Conservation (phyloP, 164 flowering plant species). For the Umbilicus rupestris region DNA sequence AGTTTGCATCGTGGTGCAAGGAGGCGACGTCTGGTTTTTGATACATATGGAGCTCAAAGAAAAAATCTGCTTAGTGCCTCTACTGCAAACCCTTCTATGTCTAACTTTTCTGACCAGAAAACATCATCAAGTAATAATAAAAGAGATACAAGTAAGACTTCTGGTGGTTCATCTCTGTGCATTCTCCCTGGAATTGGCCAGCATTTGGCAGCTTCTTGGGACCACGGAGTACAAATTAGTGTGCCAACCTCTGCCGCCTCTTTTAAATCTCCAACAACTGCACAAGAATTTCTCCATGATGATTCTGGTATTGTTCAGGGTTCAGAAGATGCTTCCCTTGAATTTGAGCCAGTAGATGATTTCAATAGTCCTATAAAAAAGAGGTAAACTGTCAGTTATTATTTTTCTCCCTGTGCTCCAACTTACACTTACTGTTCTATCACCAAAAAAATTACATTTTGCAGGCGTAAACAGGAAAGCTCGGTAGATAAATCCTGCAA, state of each 20-base stretch:
- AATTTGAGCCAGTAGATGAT: constrained; percentile 38
- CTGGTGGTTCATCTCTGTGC: constrained; percentile 37
- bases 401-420: background rate
- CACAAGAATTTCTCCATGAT: constrained; percentile 22
- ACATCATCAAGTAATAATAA: constrained; percentile 29
- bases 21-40: constrained; percentile 86
- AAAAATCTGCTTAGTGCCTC: constrained; percentile 36
- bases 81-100: constrained; percentile 22
- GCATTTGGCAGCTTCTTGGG: constrained; percentile 65
- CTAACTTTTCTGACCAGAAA: constrained; percentile 28
- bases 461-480: constrained; percentile 53
- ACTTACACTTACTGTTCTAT: background rate
- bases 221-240: constrained; percentile 25
- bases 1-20: constrained; percentile 66
- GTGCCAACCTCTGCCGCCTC: constrained; percentile 29
- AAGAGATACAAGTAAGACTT: constrained; percentile 27
- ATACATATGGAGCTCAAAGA: constrained; percentile 43
- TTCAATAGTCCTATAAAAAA: constrained; percentile 73
- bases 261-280: constrained; percentile 21
- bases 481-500: constrained; percentile 27
- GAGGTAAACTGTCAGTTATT: constrained; percentile 33
- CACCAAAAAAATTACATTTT: constrained; percentile 1
- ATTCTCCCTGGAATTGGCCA: constrained; percentile 79
- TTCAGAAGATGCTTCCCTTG: constrained; percentile 37
- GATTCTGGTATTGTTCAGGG: constrained; percentile 20